A percentile compares a stretch with the other conserved stretches of the same genome.
Conservation (phyloP, 768 basidiomycete genomes). For the Peribolospora kevripleyi region DNA sequence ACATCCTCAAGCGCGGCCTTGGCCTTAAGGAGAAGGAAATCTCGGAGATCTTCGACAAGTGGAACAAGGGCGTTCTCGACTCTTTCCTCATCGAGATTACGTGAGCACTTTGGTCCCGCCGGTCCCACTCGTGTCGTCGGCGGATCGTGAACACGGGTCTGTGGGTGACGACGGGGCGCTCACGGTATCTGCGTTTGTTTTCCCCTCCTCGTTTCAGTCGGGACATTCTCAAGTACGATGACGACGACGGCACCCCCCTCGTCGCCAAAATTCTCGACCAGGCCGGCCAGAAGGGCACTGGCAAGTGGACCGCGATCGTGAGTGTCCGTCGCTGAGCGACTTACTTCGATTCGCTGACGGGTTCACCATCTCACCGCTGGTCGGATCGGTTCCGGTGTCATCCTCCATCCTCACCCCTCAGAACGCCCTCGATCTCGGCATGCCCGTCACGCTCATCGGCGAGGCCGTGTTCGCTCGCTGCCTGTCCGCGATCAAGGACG, state of each 20-base stretch:
- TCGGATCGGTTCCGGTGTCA: too few relatives aligned
- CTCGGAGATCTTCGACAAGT: constrained; percentile 70
- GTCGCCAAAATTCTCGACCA: constrained; percentile 83
- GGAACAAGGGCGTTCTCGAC: constrained; percentile 98
- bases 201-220: constrained; percentile 24
- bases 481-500: constrained; percentile 86
- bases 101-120: too few relatives aligned
- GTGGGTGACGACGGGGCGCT: neutral
- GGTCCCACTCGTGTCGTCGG: too few relatives aligned
- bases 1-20: constrained; percentile 91
- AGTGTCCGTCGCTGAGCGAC: constrained; percentile 17
- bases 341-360: too few relatives aligned
- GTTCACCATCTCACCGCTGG: too few relatives aligned
- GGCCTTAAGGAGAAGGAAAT: constrained; percentile 69
- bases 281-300: constrained; percentile 97
- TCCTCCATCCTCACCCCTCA: too few relatives aligned
- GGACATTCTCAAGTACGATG: constrained; percentile 90
- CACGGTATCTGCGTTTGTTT: neutral
- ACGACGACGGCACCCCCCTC: constrained; percentile 75
- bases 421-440: constrained; percentile 64
- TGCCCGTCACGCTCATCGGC: constrained; percentile 81
- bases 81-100: constrained; percentile 97
- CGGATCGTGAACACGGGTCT: too few relatives aligned
- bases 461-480: constrained; percentile 99
- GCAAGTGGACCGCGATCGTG: constrained; percentile 90